A percentile compares a stretch with the other conserved stretches of the same genome.
These are phyloP conservation scores for Candida sp. DNA, from an alignment of 1,139 yeast species.

Conservation along the genomic window DNA sequence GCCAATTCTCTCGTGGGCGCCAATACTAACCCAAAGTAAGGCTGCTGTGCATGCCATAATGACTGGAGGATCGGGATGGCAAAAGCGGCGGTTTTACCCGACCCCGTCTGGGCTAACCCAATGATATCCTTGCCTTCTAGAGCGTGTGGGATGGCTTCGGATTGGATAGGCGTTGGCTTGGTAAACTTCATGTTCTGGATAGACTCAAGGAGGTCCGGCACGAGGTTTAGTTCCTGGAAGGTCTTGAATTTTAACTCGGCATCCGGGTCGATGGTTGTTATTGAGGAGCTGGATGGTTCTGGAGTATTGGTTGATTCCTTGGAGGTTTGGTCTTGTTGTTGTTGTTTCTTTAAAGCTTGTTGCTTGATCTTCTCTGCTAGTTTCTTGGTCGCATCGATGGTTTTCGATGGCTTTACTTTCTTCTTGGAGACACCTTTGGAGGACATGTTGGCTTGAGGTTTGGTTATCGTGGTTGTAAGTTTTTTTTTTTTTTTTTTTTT, in stretches of 20 bases:
- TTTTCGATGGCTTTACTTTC: constrained; percentile 14
- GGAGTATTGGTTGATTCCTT: constrained; percentile 15
- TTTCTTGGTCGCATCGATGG: constrained; percentile 30
- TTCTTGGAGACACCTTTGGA: constrained; percentile 18
- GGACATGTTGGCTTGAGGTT: constrained; percentile 10
- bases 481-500: constrained; percentile 4
- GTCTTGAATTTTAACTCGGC: constrained; percentile 40
- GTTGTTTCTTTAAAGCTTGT: constrained; percentile 47
- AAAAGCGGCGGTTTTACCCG: constrained; percentile 88
- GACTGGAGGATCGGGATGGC: constrained; percentile 92
- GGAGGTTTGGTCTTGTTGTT: constrained; percentile 17
- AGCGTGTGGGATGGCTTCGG: constrained; percentile 92
- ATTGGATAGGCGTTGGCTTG: constrained; percentile 90
- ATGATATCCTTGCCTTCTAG: constrained; percentile 83
- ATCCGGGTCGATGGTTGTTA: constrained; percentile 22
- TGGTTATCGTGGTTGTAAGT: not conserved
- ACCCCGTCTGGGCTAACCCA: constrained; percentile 85
- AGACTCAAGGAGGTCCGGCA: constrained; percentile 84
- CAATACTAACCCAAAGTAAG: constrained; percentile 86
- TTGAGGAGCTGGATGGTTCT: constrained; percentile 7
- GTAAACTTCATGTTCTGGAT: constrained; percentile 68
- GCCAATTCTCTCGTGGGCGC: constrained; percentile 99
- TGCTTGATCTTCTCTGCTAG: constrained; percentile 57
- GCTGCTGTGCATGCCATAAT: constrained; percentile 86
- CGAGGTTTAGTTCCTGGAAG: constrained; percentile 59